A percentile compares a stretch with the other conserved stretches of the same genome.
Evolutionary conservation across 139 green algal genomes (phyloP).

Genomic region (Asterochloris sp.): DNA sequence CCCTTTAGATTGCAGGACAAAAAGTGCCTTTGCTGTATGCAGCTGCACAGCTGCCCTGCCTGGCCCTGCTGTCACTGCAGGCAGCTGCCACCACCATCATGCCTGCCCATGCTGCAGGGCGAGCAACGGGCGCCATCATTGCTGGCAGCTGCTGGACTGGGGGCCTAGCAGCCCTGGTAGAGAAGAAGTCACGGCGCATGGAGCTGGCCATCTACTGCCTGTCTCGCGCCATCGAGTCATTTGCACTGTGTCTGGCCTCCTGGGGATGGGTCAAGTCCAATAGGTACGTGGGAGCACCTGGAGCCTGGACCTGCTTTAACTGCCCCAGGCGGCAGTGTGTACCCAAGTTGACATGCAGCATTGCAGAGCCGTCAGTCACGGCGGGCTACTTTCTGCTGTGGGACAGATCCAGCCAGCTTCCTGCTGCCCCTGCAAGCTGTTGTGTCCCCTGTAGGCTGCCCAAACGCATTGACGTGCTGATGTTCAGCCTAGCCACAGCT

Average conservation of each 20-base stretch:
- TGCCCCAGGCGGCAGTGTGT: too few relatives aligned
- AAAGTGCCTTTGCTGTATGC: too few relatives aligned
- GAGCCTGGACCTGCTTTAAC: too few relatives aligned
- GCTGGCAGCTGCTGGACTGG: slow-evolving; percentile 17
- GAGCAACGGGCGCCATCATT: not conserved
- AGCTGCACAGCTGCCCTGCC: too few relatives aligned
- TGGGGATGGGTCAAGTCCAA: slow-evolving; percentile 41
- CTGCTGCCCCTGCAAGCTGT: not conserved
- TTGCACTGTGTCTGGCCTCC: slow-evolving; percentile 46
- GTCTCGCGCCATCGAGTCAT: slow-evolving; percentile 65
- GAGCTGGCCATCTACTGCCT: slow-evolving; percentile 91
- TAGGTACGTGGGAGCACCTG: slow-evolving; percentile 7
- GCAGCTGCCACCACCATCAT: not conserved
- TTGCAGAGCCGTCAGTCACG: too few relatives aligned
- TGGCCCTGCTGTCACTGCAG: too few relatives aligned
- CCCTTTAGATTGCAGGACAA: too few relatives aligned
- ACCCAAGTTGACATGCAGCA: too few relatives aligned
- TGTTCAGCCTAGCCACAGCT: slow-evolving; percentile 72
- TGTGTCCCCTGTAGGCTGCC: slow-evolving; percentile 12
- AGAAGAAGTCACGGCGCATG: slow-evolving; percentile 94
- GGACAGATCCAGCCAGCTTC: too few relatives aligned
- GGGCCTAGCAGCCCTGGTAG: slow-evolving; percentile 72
- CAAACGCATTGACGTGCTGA: slow-evolving; percentile 69
- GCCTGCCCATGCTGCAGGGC: not conserved
- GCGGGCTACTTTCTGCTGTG: too few relatives aligned